phyloP scores from a whole-genome alignment of 1,284 basidiomycete genomes.

The Cutaneotrichosporon mucoides region DNA sequence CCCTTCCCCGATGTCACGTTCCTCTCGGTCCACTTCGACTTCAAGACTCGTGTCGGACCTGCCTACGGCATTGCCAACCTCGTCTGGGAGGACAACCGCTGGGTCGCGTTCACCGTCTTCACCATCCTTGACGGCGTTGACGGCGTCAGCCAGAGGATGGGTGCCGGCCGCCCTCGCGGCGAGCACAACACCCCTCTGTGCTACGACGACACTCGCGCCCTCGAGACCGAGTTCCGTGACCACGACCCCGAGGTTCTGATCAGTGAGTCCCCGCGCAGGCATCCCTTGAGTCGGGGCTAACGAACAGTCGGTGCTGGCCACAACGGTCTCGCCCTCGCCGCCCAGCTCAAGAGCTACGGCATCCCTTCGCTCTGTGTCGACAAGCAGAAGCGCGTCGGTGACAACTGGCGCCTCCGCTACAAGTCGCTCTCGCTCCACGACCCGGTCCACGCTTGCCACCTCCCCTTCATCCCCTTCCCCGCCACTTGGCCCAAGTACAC shows the following conservation, averaged over 20 bases:
- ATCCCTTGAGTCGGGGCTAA: constrained; percentile 1
- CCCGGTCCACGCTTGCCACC: constrained; percentile 53
- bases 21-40: constrained; percentile 58
- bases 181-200: constrained; percentile 34
- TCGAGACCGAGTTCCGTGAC: constrained; percentile 51
- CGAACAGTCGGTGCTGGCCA: constrained; percentile 59
- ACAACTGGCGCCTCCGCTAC: constrained; percentile 60
- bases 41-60: constrained; percentile 55
- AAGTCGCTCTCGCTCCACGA: constrained; percentile 61
- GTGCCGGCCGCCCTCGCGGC: constrained; percentile 44
- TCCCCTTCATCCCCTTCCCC: constrained; percentile 32
- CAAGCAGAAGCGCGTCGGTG: constrained; percentile 55
- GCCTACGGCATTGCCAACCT: constrained; percentile 57
- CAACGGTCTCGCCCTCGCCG: constrained; percentile 60
- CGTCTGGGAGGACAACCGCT: constrained; percentile 54
- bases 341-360: constrained; percentile 57
- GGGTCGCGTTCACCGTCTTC: constrained; percentile 59
- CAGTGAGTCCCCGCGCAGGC: constrained; percentile 22
- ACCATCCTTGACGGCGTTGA: constrained; percentile 60
- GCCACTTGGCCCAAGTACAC: constrained; percentile 35
- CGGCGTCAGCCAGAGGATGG: constrained; percentile 53
- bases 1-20: constrained; percentile 59
- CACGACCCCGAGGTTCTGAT: constrained; percentile 49
- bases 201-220: constrained; percentile 29
- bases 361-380: constrained; percentile 58